These are phyloP conservation scores for Colletotrichum filicis DNA, from an alignment of 2,329 filamentous ascomycete genomes.

Conservation along the genomic window DNA sequence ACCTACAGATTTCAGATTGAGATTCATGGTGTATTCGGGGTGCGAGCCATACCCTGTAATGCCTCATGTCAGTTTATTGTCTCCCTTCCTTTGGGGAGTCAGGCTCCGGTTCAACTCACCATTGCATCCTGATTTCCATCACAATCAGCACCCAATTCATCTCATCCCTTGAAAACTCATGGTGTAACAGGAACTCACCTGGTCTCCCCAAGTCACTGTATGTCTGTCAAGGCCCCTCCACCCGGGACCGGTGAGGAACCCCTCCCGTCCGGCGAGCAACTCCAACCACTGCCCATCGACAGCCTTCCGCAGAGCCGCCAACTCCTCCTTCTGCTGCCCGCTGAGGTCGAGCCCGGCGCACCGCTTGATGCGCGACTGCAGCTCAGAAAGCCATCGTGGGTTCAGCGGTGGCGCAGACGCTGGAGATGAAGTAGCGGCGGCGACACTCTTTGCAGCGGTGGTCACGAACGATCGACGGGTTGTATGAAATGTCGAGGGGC, in stretches of 20 bases:
- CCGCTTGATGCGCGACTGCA: constrained; percentile 39
- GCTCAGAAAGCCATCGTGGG: constrained; percentile 42
- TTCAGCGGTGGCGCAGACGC: constrained; percentile 26
- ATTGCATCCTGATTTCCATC: constrained; percentile 23
- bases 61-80: constrained; percentile 14
- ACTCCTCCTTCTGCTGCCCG: background rate
- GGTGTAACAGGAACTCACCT: constrained; percentile 65
- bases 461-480: constrained; percentile 16
- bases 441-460: background rate
- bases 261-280: constrained; percentile 78
- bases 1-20: constrained; percentile 36
- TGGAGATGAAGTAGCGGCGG: background rate
- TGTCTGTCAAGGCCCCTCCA: constrained; percentile 73
- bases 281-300: constrained; percentile 70
- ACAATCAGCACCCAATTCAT: constrained; percentile 3
- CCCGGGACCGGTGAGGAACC: constrained; percentile 72
- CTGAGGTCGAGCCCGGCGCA: constrained; percentile 4
- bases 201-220: constrained; percentile 85
- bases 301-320: constrained; percentile 15
- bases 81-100: background rate
- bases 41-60: constrained; percentile 15
- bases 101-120: constrained; percentile 1
- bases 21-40: constrained; percentile 3
- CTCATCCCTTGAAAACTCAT: background rate
- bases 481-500: background rate